Base-by-base conservation (phyloP, 2,329 filamentous ascomycete species). In the Calonectria montana region DNA sequence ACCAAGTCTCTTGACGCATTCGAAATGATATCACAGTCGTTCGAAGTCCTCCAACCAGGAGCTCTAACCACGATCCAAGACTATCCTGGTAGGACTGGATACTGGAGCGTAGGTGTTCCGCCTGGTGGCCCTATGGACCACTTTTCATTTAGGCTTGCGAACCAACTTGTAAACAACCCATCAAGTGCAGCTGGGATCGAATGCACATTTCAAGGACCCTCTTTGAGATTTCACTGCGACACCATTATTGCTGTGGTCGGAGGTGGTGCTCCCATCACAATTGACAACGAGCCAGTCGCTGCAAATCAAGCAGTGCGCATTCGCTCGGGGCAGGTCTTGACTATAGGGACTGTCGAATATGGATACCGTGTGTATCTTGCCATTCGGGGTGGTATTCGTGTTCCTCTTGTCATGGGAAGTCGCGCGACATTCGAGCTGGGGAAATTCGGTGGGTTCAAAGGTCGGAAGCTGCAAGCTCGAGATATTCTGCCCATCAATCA, bases 91-190 rank as follows among this genome's bases (percentile, higher is more conserved):
- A 79, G 86, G 1, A 78, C 77, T 15, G 82, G 82, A 0, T 81
- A 82, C 31, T 84, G 84, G 78, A 78, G 82, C 43, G 77, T 82
- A 1, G 85, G 86, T 0, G 81, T 87, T 10, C 84, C 85, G 0
- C 82, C 81, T 1, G 80, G 82, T 0, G 85, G 85, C 0, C 85
- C 85, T 0, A 85, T 87, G 79, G 85, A 87, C 45, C 76, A 81
- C 18, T 79, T 80, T 13, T 83, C 83, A 0, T 81, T 81, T 50
- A 74, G 79, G 4, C 47, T 84, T 0, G 83, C 82, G 1, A 86
- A 86, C 48, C 69, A 78, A 4, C 73, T 85, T 0, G 83, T 84
- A 0, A 78, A 73, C 1, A 86, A 86, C 45, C 9, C 75, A 0
- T 9, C 70, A 0, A 73, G 76, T 2, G 76, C 76, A 0, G 80